Evolutionary conservation across 164 flowering plant species (phyloP).

Genomic region (Stephania japonica): DNA sequence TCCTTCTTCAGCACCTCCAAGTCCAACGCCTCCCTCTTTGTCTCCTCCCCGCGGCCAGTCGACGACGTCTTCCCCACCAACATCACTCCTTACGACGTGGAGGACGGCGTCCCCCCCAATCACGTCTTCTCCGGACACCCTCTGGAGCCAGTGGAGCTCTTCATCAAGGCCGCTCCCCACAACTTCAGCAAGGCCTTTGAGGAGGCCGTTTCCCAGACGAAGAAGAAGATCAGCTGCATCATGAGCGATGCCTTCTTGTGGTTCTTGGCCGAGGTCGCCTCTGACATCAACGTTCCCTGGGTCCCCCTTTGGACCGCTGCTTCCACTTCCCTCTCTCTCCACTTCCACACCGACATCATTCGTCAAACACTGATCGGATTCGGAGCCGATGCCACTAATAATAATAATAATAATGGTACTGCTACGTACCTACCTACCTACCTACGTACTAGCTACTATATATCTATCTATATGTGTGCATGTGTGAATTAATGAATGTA

Average conservation of each 20-base stretch:
- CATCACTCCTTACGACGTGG: constrained; percentile 22
- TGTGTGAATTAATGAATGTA: too few species aligned
- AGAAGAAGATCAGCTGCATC: constrained; percentile 26
- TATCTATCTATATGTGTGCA: too few species aligned
- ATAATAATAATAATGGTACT: too few species aligned
- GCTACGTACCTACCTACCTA: too few species aligned
- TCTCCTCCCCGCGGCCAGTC: neutral
- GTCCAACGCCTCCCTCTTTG: constrained; percentile 29
- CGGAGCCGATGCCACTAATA: too few species aligned
- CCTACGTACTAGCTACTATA: too few species aligned
- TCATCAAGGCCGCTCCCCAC: constrained; percentile 29
- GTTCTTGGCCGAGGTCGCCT: constrained; percentile 35
- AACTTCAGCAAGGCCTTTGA: constrained; percentile 24
- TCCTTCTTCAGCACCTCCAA: constrained; percentile 47
- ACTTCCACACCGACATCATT: constrained; percentile 25
- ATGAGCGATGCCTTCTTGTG: constrained; percentile 35
- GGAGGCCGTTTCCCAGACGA: constrained; percentile 18
- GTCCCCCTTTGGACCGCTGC: constrained; percentile 36
- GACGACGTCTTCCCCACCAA: neutral
- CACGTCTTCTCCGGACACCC: constrained; percentile 17
- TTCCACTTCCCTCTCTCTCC: constrained; percentile 22
- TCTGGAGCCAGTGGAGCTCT: constrained; percentile 26
- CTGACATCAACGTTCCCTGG: constrained; percentile 38
- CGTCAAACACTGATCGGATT: too few species aligned
- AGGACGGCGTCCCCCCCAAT: constrained; percentile 31